These are phyloP conservation scores for Pichia californica DNA, from an alignment of 805 yeast genomes.

Conservation along the genomic window DNA sequence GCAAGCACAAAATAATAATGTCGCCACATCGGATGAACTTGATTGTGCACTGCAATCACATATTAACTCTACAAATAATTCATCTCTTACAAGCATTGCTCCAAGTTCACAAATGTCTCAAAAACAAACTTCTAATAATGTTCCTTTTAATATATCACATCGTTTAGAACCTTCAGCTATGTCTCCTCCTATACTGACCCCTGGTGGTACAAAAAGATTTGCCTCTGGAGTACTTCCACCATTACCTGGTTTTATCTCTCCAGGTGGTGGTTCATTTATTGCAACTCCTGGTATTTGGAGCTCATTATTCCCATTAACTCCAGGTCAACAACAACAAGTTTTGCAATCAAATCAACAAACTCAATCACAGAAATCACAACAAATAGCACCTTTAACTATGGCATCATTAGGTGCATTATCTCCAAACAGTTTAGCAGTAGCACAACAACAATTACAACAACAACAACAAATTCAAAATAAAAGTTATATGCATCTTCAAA, in stretches of 20 bases:
- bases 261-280: conserved; percentile 39
- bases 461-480: conserved; percentile 7
- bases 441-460: conserved; percentile 9
- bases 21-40: background rate
- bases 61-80: no score
- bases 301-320: conserved; percentile 32
- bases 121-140: background rate
- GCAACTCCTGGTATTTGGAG: conserved; percentile 54
- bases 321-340: conserved; percentile 9
- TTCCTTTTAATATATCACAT: background rate
- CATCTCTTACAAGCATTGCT: background rate
- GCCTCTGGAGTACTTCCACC: conserved; percentile 39
- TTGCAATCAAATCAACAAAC: conserved; percentile 5
- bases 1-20: background rate
- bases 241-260: conserved; percentile 36
- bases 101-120: background rate
- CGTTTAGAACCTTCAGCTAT: conserved; percentile 1
- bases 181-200: conserved; percentile 46
- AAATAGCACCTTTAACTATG: background rate
- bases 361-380: background rate
- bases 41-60: no score
- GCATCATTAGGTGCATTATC: conserved; percentile 4
- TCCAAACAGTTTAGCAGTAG: conserved; percentile 1
- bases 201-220: conserved; percentile 43
- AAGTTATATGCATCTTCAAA: background rate